phyloP scores from a whole-genome alignment of 1,284 basidiomycete genomes.

The Pisolithus thermaeus region DNA sequence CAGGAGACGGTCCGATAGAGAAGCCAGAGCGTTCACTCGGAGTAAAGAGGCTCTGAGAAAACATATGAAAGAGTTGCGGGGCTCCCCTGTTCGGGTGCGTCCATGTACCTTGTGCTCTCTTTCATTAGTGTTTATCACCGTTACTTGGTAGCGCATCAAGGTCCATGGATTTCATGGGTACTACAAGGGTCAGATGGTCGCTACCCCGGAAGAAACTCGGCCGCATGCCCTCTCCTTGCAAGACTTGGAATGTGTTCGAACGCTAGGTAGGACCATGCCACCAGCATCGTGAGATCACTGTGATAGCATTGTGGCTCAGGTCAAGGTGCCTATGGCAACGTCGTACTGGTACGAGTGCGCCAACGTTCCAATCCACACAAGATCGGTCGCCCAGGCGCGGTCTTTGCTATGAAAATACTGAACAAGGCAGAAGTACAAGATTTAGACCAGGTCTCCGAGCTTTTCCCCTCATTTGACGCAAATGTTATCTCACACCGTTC shows the following conservation, averaged over 20 bases:
- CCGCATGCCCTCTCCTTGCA: constrained; percentile 28
- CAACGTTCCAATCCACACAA: constrained; percentile 16
- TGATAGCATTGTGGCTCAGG: constrained; percentile 21
- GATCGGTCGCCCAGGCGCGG: constrained; percentile 26
- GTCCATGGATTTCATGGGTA: constrained; percentile 10
- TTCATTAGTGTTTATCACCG: background rate
- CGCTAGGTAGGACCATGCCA: constrained; percentile 29
- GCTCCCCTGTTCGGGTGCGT: background rate
- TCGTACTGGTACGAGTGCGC: constrained; percentile 35
- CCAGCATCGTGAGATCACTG: background rate
- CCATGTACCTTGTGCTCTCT: background rate
- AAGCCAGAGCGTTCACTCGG: background rate
- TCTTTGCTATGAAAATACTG: constrained; percentile 40
- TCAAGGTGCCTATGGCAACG: constrained; percentile 34
- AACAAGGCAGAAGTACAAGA: constrained; percentile 29
- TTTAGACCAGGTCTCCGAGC: constrained; percentile 23
- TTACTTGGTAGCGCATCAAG: constrained; percentile 10
- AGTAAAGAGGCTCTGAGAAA: background rate
- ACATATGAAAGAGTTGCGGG: background rate
- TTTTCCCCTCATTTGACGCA: background rate
- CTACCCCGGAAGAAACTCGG: constrained; percentile 18
- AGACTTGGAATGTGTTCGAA: constrained; percentile 36
- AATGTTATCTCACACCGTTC: background rate
- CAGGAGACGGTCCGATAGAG: background rate
- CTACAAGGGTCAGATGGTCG: constrained; percentile 5